Conservation (phyloP, 768 basidiomycete species). For the Boletus pseudopeckii region DNA sequence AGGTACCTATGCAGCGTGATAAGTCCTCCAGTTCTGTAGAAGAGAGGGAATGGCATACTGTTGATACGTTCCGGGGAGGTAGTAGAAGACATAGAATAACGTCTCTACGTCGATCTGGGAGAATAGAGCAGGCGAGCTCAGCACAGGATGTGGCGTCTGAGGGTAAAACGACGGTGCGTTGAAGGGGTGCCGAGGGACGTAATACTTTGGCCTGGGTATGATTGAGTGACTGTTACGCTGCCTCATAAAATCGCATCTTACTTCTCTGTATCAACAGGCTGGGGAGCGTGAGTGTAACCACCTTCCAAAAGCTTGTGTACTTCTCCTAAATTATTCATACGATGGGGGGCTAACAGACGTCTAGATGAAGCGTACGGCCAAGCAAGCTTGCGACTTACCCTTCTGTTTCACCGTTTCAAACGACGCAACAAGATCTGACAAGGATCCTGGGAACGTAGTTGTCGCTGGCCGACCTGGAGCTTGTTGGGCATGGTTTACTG, state of each 20-base stretch:
- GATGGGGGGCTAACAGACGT: conserved; percentile 56
- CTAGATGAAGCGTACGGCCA: background rate
- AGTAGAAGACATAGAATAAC: conserved; percentile 98
- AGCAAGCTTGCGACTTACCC: conserved; percentile 46
- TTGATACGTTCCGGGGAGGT: conserved; percentile 94
- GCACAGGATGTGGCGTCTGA: conserved; percentile 74
- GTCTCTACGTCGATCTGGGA: conserved; percentile 94
- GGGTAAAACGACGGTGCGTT: conserved; percentile 94
- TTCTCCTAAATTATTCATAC: conserved; percentile 83
- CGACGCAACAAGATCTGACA: conserved; percentile 90
- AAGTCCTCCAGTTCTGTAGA: conserved; percentile 1
- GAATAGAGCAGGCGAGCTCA: conserved; percentile 83
- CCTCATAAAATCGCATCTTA: conserved; percentile 42
- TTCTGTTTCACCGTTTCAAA: conserved; percentile 98
- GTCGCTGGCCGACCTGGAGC: conserved; percentile 38
- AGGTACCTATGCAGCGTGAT: conserved; percentile 58
- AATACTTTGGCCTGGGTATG: conserved; percentile 85
- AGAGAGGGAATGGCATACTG: conserved; percentile 50
- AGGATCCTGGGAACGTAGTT: conserved; percentile 70
- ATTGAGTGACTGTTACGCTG: conserved; percentile 5
- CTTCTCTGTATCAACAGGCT: conserved; percentile 96
- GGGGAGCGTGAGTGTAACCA: conserved; percentile 84
- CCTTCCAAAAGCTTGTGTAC: conserved; percentile 92
- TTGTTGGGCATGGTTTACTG: conserved; percentile 46
- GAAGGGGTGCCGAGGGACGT: conserved; percentile 89